Conservation (phyloP, 306 rosid species). For the Prunus persica region Prunus_persica_NCBIv2 NC_034015.1:14907501-14908000, state of each 20-base stretch:
- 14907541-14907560: slow-evolving; percentile 11
- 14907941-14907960: background rate
- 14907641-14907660: background rate
- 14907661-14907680: background rate
- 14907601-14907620: slow-evolving; percentile 3
- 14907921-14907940: background rate
- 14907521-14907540: background rate
- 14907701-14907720: slow-evolving; percentile 3
- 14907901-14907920: background rate
- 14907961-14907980: background rate
- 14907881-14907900: background rate
- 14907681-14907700: background rate
- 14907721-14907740: slow-evolving; percentile 8
- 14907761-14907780: background rate
- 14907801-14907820: slow-evolving; percentile 14
- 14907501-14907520: background rate
- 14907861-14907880: slow-evolving; percentile 29
- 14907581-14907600: background rate
- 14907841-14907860: slow-evolving; percentile 21
- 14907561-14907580: background rate
- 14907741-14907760: background rate
- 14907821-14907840: background rate
- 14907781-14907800: background rate
- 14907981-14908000: background rate
- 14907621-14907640: slow-evolving; percentile 15